Base-by-base conservation (phyloP, 139 green algal species). In the Pycnococcus provasolii region DNA sequence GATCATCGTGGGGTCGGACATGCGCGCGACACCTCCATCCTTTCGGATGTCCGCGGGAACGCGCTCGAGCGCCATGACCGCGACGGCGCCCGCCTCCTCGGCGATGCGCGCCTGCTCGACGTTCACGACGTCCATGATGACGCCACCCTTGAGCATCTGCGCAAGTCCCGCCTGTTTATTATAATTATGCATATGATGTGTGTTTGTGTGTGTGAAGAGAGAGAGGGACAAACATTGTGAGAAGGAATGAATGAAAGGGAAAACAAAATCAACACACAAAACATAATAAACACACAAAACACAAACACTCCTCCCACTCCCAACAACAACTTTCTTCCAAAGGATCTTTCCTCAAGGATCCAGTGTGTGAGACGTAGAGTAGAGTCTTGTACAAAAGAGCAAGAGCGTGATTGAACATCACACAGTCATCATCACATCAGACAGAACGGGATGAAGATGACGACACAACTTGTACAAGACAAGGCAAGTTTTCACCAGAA, bases 61-160 rank as follows among this genome's bases (percentile, higher is more conserved):
- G 37, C 91, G 84, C 84, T 98, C 92, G 45, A 98, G 83, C 0
- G 92, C 94, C 94, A 99, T 99, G 26, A 99, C 93, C 68, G 93
- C 93, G 40, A 96, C 90, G 41, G 94, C 94, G 45, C 94, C 94
- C 6, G 94, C 94, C 81, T 99, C 94, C 84, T 99, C 94, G 2
- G 94, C 94, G 45, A 99, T 98, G 54, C 94, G 80, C 2, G 94
- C 94, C 82, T 99, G 90, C 78, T 98, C 94, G 1, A 84, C 75
- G 55, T 89, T 97, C 41, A 95, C 93, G 5, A 99, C 94, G 66
- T 99, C 94, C 94, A 99, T 99, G 76, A 99, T 99, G 44, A 96
- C 88, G 51, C 94, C 94, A 54, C 93, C 93, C 86, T 97, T 98
- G 11, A 99, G 79, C 91, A 97, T 99, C 83, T 99, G 93, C 1